Evolutionary conservation across 2,329 filamentous ascomycete species (phyloP), one percentile per base, ranked within the genome.

Genomic region (Alternaria triticina): DNA sequence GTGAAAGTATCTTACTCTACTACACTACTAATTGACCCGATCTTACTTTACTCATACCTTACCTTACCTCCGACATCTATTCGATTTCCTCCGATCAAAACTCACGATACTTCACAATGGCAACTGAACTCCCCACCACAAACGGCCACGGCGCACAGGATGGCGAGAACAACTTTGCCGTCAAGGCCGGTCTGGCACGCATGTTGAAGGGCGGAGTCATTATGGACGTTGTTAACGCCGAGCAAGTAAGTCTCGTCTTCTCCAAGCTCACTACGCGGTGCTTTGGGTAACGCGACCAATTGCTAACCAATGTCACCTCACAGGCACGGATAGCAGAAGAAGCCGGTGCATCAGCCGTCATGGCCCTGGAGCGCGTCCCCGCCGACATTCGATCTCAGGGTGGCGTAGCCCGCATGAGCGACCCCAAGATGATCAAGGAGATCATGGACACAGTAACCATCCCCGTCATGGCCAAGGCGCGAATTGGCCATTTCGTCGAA

Each of bases 141-240:
- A 83, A 83, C 62, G 81, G 81, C 73, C 68, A 79, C 68, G 69
- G 71, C 60, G 72, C 82, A 52, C 79, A 82, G 69, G 84, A 85
- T 69, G 79, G 79, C 64, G 79, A 82, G 70, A 81, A 82, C 71
- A 86, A 88, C 81, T 97, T 97, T 82, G 90, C 90, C 71, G 90
- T 97, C 87, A 99, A 99, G 88, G 91, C 93, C 57, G 96, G 95
- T 63, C 86, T 99, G 69, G 96, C 96, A 23, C 92, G 97, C 82
- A 99, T 99, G 96, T 86, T 98, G 83, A 97, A 98, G 87, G 96
- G 96, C 79, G 96, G 96, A 76, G 96, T 99, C 70, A 99, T 99
- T 83, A 99, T 99, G 96, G 96, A 99, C 82, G 96, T 98, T 62
- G 93, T 96, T 68, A 93, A 95, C 80, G 92, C 94, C 25, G 91